phyloP scores from a whole-genome alignment of 441 rosid species.

The Sinapis alba region DNA sequence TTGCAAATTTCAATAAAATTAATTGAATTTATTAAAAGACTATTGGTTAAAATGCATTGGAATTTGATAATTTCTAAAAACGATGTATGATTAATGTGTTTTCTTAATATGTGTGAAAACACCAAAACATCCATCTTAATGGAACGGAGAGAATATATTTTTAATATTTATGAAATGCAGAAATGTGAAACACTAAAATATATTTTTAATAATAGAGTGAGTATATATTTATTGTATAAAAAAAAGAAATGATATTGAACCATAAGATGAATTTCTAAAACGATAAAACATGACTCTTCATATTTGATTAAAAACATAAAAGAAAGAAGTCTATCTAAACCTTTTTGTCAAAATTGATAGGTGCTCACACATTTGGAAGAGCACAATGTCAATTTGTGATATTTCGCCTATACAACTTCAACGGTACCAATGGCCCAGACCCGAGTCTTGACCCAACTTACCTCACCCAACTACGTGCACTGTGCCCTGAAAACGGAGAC shows the following conservation, averaged over 20 bases:
- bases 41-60: no score
- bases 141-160: no score
- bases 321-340: neutral
- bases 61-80: no score
- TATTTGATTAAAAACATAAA: neutral
- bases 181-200: no score
- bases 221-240: neutral
- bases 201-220: neutral
- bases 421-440: constrained; percentile 51
- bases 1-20: no score
- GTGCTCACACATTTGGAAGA: constrained; percentile 62
- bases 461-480: constrained; percentile 35
- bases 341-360: constrained; percentile 30
- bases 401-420: constrained; percentile 57
- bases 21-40: no score
- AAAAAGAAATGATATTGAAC: neutral
- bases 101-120: neutral
- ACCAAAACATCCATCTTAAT: no score
- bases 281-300: neutral
- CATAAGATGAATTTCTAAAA: neutral
- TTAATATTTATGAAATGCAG: no score
- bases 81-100: no score
- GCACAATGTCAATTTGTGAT: constrained; percentile 48
- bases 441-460: constrained; percentile 47
- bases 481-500: constrained; percentile 50